phyloP scores from a whole-genome alignment of 2,329 filamentous ascomycete genomes.

The Fusarium aywerte region DNA sequence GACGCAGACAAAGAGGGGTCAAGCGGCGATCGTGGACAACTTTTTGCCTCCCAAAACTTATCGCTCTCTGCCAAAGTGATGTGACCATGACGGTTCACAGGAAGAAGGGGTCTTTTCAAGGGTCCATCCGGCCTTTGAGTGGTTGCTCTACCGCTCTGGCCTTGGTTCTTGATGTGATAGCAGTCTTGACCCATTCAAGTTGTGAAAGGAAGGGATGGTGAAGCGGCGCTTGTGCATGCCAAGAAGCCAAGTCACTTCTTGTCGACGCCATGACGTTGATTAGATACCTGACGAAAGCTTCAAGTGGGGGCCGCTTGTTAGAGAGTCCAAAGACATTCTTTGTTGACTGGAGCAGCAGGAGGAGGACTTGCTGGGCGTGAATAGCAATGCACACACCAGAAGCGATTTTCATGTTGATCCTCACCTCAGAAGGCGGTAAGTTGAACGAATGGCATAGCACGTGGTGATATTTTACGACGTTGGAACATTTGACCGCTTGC shows the following conservation, averaged over 20 bases:
- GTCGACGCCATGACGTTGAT: conserved; percentile 42
- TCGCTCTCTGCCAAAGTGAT: conserved; percentile 2
- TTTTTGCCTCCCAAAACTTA: conserved; percentile 8
- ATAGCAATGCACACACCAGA: conserved; percentile 1
- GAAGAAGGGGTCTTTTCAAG: conserved; percentile 26
- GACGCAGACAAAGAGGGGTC: conserved; percentile 26
- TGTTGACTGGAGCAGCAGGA: conserved; percentile 6
- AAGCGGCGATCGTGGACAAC: conserved; percentile 26
- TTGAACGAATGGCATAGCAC: conserved; percentile 15
- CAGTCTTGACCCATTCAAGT: conserved; percentile 13
- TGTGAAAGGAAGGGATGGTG: conserved; percentile 14
- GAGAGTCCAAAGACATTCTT: conserved; percentile 12
- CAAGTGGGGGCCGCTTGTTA: conserved; percentile 29
- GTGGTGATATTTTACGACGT: conserved; percentile 17
- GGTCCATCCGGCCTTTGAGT: conserved; percentile 28
- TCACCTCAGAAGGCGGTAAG: conserved; percentile 10
- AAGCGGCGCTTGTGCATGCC: conserved; percentile 33
- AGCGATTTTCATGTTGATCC: conserved; percentile 30
- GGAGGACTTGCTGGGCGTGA: conserved; percentile 4
- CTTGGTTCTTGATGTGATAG: conserved; percentile 11
- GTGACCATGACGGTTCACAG: conserved; percentile 24
- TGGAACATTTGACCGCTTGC: not conserved
- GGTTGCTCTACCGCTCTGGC: conserved; percentile 18
- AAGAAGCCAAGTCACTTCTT: conserved; percentile 21
- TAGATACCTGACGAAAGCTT: conserved; percentile 29